Percentiles rank a stretch among this genome's conserved stretches.
phyloP scores from a whole-genome alignment of 352 stramenopile species.

The Nothophytophthora sp. region DNA sequence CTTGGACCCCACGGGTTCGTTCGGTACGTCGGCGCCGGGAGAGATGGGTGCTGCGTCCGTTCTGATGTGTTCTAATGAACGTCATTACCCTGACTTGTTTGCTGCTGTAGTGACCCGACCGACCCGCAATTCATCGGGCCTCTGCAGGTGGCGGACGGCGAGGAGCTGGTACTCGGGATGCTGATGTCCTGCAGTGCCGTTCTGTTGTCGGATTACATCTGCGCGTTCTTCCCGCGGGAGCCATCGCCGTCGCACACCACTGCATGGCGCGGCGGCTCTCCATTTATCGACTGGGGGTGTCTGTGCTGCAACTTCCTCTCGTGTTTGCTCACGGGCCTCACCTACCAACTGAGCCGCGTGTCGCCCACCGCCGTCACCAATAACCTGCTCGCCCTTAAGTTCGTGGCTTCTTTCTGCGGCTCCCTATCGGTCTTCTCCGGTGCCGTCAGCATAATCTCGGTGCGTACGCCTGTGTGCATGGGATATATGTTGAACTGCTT shows the following conservation, averaged over 20 bases:
- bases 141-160: constrained; percentile 59
- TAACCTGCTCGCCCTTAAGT: constrained; percentile 70
- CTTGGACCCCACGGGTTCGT: constrained; percentile 68
- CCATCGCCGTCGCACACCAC: constrained; percentile 13
- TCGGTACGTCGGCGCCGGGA: constrained; percentile 28
- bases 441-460: constrained; percentile 51
- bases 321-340: constrained; percentile 43
- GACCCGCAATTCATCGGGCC: constrained; percentile 74
- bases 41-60: background rate
- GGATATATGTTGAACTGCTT: too few relatives aligned
- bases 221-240: constrained; percentile 21
- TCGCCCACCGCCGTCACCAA: constrained; percentile 39
- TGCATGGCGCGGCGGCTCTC: constrained; percentile 11
- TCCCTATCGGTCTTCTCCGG: constrained; percentile 70
- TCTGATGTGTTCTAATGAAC: too few relatives aligned
- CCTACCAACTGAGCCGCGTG: constrained; percentile 54
- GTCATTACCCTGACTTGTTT: too few relatives aligned
- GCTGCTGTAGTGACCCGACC: constrained; percentile 64
- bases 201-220: constrained; percentile 55
- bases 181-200: constrained; percentile 74
- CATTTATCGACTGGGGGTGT: constrained; percentile 58
- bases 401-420: constrained; percentile 79
- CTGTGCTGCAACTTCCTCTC: constrained; percentile 59
- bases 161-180: constrained; percentile 70
- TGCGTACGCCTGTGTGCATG: constrained; percentile 11